Evolutionary conservation across 148 eudicot species (phyloP).

Genomic region (Fagopyrum homotropicum): DNA sequence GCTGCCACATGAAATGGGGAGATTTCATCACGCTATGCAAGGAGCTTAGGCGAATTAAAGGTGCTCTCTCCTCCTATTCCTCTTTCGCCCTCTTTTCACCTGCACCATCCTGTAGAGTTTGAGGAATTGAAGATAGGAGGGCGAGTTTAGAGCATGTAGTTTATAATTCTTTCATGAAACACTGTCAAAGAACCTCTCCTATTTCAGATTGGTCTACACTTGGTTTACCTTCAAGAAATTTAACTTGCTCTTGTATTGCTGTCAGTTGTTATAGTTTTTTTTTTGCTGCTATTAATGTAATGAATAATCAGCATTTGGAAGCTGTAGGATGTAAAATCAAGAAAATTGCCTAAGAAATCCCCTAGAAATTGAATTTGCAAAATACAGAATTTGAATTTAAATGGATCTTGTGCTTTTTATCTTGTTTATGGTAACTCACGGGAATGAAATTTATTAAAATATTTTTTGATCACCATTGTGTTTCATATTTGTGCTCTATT

Average conservation of each 20-base stretch:
- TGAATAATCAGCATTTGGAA: background rate
- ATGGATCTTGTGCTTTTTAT: background rate
- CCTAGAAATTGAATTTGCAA: background rate
- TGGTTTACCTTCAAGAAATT: background rate
- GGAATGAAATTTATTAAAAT: background rate
- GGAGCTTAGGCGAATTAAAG: slow-evolving; percentile 95
- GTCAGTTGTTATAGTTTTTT: background rate
- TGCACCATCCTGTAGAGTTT: background rate
- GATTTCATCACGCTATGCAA: slow-evolving; percentile 93
- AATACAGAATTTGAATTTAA: background rate
- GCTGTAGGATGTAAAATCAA: background rate
- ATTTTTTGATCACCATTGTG: background rate
- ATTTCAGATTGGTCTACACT: background rate
- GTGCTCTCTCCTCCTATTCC: slow-evolving; percentile 24
- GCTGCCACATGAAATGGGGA: slow-evolving; percentile 99
- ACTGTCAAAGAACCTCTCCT: background rate
- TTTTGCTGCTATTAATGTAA: background rate
- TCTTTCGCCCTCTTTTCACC: background rate
- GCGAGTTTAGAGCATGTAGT: background rate
- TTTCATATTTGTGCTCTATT: no score
- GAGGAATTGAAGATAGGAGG: background rate
- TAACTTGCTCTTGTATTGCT: background rate
- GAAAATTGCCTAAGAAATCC: background rate
- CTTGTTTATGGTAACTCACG: background rate
- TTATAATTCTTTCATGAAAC: background rate